phyloP scores from a whole-genome alignment of 108 stramenopile species.

The Skeletonema costatum region DNA sequence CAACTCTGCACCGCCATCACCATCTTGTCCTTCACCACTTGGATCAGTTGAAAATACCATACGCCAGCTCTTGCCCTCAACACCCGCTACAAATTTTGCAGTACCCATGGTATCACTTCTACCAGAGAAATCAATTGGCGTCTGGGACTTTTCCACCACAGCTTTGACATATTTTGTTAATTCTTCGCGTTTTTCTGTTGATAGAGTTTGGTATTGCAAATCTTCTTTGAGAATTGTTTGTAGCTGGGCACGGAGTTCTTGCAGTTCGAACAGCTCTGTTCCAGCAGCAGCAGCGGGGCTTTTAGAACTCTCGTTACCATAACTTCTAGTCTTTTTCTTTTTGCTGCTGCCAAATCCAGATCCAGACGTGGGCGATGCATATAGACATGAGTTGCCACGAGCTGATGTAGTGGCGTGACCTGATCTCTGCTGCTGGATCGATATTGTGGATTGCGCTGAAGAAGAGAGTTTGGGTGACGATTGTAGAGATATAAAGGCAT shows the following conservation, averaged over 20 bases:
- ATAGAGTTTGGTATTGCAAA: constrained; percentile 43
- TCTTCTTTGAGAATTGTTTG: constrained; percentile 57
- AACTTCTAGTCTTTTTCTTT: constrained; percentile 11
- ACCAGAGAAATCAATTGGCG: constrained; percentile 47
- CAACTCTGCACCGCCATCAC: constrained; percentile 36
- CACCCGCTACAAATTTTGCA: constrained; percentile 34
- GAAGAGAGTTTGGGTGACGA: not conserved
- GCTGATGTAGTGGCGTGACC: not conserved
- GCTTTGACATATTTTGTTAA: constrained; percentile 56
- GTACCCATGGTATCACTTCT: constrained; percentile 30
- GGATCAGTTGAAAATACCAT: constrained; percentile 63
- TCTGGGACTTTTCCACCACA: constrained; percentile 39
- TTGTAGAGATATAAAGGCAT: not conserved
- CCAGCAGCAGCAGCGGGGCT: constrained; percentile 5
- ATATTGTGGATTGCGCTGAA: not conserved
- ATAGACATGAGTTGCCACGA: not conserved
- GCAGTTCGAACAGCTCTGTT: constrained; percentile 62
- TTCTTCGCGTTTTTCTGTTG: constrained; percentile 49
- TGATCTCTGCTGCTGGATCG: not conserved
- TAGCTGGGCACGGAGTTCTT: constrained; percentile 75
- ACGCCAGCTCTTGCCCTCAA: constrained; percentile 61
- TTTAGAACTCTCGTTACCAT: not conserved
- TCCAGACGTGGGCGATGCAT: constrained; percentile 4
- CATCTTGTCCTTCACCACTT: not conserved
- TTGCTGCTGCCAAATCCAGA: constrained; percentile 30